These are phyloP conservation scores for Candida dajiaensis DNA, from an alignment of 805 yeast species.

Conservation along the genomic window DNA sequence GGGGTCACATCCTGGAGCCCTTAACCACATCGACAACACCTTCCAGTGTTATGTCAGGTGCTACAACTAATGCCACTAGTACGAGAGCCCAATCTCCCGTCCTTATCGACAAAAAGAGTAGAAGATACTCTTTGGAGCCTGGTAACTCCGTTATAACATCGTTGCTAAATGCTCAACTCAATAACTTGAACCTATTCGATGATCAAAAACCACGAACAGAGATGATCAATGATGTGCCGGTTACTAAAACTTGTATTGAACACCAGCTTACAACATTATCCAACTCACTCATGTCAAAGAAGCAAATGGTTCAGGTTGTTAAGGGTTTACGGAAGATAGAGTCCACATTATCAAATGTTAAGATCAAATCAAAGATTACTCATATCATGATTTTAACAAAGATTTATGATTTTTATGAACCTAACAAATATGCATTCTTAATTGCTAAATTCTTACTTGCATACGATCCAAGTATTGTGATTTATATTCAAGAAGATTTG, in stretches of 20 bases:
- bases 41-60: neutral
- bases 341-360: constrained; percentile 24
- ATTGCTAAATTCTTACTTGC: constrained; percentile 19
- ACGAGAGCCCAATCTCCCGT: neutral
- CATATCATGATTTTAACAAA: constrained; percentile 27
- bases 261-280: constrained; percentile 12
- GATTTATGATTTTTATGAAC: constrained; percentile 25
- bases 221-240: neutral
- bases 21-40: neutral
- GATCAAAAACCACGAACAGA: neutral
- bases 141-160: constrained; percentile 20
- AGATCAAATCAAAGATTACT: constrained; percentile 20
- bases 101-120: neutral
- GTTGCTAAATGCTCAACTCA: constrained; percentile 22
- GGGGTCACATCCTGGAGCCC: neutral
- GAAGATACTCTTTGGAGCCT: neutral
- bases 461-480: constrained; percentile 11
- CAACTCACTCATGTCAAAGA: constrained; percentile 23
- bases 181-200: constrained; percentile 21
- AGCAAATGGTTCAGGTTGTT: constrained; percentile 22
- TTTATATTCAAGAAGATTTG: constrained; percentile 19
- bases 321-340: constrained; percentile 26
- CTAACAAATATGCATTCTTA: constrained; percentile 22
- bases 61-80: neutral
- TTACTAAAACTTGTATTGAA: constrained; percentile 9